Evolutionary conservation across 768 basidiomycete species (phyloP).

Genomic region (Mycena venus): DNA sequence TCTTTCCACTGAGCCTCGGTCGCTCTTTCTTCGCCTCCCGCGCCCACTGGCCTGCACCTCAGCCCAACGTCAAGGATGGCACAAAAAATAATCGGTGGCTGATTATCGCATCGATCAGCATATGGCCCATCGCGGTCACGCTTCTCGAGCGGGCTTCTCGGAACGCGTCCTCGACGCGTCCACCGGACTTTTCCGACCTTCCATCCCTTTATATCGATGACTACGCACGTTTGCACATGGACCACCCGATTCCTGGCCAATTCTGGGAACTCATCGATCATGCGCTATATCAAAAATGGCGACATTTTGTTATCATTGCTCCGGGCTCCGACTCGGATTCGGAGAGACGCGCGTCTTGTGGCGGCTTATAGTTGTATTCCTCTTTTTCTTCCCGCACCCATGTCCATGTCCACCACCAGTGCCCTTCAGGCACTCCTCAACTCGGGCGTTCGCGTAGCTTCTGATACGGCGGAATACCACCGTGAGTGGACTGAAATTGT

Average conservation of each 20-base stretch:
- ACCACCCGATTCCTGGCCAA: neutral
- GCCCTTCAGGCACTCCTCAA: slow-evolving; percentile 45
- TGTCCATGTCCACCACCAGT: slow-evolving; percentile 28
- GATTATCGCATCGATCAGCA: too few relatives aligned
- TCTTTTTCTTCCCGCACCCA: neutral
- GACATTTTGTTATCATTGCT: slow-evolving; percentile 19
- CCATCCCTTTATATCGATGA: too few relatives aligned
- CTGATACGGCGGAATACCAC: slow-evolving; percentile 51
- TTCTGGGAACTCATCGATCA: neutral
- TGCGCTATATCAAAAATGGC: slow-evolving; percentile 9
- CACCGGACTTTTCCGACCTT: too few relatives aligned
- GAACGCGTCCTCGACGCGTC: neutral
- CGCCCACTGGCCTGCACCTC: too few relatives aligned
- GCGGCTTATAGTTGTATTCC: too few relatives aligned
- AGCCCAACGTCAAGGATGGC: too few relatives aligned
- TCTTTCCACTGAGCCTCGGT: neutral
- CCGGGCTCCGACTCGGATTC: neutral
- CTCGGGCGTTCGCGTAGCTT: slow-evolving; percentile 48
- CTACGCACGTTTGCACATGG: neutral
- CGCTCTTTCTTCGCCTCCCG: neutral
- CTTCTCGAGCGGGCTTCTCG: too few relatives aligned
- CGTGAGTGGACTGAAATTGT: slow-evolving; percentile 35
- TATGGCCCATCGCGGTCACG: neutral
- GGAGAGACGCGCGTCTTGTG: too few relatives aligned
- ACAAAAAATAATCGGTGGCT: too few relatives aligned